A percentile compares a stretch with the other conserved stretches of the same genome.
Evolutionary conservation across 495 filamentous ascomycete species (phyloP).

Genomic region (Tuber indicum): DNA sequence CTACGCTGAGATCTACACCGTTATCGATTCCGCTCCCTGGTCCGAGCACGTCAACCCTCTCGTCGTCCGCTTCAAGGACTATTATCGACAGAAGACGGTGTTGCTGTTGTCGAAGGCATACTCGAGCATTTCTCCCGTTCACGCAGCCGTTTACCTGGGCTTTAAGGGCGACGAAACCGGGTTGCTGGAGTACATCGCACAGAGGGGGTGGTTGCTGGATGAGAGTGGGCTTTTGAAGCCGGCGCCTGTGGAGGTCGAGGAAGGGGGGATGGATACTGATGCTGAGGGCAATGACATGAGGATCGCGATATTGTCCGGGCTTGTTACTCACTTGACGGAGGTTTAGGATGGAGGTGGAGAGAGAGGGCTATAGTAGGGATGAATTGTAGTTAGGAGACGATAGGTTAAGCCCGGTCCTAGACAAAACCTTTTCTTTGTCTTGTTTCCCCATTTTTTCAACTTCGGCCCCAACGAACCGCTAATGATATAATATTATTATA

Average conservation of each 20-base stretch:
- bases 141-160: slow-evolving; percentile 48
- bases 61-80: slow-evolving; percentile 44
- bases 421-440: neutral
- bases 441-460: neutral
- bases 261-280: slow-evolving; percentile 36
- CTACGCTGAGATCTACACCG: slow-evolving; percentile 46
- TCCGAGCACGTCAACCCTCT: slow-evolving; percentile 44
- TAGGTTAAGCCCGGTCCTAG: neutral
- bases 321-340: slow-evolving; percentile 40
- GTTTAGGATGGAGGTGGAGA: slow-evolving; percentile 14
- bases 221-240: slow-evolving; percentile 46
- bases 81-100: slow-evolving; percentile 50
- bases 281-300: slow-evolving; percentile 36
- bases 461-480: neutral
- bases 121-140: slow-evolving; percentile 48
- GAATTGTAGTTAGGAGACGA: neutral
- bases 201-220: slow-evolving; percentile 49
- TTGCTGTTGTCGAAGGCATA: slow-evolving; percentile 49
- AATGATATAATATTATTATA: neutral
- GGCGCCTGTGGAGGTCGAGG: slow-evolving; percentile 41
- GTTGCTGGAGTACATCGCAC: slow-evolving; percentile 45
- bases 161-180: slow-evolving; percentile 43
- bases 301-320: slow-evolving; percentile 36
- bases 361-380: neutral
- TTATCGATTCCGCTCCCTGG: slow-evolving; percentile 48